Evolutionary conservation across 2,329 filamentous ascomycete species (phyloP).

Genomic region (Penicillium sp.): DNA sequence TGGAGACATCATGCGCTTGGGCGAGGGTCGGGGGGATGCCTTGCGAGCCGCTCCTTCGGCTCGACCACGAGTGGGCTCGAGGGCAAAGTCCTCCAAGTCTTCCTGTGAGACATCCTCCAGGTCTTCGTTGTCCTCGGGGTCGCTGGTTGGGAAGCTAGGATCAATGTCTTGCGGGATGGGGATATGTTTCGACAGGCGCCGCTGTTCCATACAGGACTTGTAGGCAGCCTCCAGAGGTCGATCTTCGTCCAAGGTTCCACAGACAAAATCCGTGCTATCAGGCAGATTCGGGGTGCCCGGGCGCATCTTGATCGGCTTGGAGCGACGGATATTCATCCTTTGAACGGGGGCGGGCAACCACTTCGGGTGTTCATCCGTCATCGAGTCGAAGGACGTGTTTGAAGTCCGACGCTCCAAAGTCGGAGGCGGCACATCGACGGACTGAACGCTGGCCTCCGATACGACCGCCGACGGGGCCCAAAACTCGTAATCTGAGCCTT

Average conservation of each 20-base stretch:
- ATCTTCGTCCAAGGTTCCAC: conserved; percentile 93
- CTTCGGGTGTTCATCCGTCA: conserved; percentile 33
- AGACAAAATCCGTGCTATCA: conserved; percentile 98
- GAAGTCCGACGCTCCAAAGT: conserved; percentile 49
- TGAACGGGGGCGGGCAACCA: conserved; percentile 33
- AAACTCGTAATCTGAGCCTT: conserved; percentile 63
- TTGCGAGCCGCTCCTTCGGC: conserved; percentile 48
- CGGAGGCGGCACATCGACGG: conserved; percentile 49
- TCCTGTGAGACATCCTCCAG: conserved; percentile 60
- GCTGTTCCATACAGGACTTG: conserved; percentile 75
- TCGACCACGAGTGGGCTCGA: conserved; percentile 47
- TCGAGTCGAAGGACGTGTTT: conserved; percentile 55
- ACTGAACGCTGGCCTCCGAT: conserved; percentile 55
- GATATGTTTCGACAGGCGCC: conserved; percentile 76
- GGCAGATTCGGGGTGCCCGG: conserved; percentile 77
- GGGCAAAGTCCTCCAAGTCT: conserved; percentile 55
- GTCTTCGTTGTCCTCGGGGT: conserved; percentile 81
- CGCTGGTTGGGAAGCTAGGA: conserved; percentile 92
- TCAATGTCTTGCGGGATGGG: conserved; percentile 94
- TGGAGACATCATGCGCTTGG: conserved; percentile 59
- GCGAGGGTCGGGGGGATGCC: conserved; percentile 57
- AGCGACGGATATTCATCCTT: conserved; percentile 31
- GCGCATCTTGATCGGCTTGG: conserved; percentile 56
- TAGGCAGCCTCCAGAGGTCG: conserved; percentile 92
- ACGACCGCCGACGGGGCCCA: conserved; percentile 53